phyloP scores from a whole-genome alignment of 2,329 filamentous ascomycete species.

The Emmonsiellopsis sp. region DNA sequence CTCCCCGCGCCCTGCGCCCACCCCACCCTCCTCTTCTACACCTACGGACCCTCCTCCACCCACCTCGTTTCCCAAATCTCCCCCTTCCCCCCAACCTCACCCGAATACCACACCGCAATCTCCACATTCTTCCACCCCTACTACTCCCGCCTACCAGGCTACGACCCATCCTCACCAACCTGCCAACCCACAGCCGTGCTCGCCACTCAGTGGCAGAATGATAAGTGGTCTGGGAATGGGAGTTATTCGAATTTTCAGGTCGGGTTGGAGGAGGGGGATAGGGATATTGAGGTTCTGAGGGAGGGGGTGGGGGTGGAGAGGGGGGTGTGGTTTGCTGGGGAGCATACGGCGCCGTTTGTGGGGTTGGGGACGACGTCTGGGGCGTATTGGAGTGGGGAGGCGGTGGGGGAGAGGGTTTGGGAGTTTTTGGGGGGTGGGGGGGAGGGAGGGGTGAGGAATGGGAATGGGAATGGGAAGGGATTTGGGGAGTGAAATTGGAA shows the following conservation, averaged over 20 bases:
- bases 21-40: constrained; percentile 74
- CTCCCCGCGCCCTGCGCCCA: constrained; percentile 53
- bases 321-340: constrained; percentile 77
- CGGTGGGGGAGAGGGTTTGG: constrained; percentile 52
- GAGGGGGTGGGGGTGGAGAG: constrained; percentile 43
- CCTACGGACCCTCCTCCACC: constrained; percentile 35
- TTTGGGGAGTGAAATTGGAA: not conserved
- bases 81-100: constrained; percentile 25
- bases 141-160: constrained; percentile 65
- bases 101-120: constrained; percentile 48
- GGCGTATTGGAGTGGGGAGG: constrained; percentile 85
- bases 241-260: constrained; percentile 81
- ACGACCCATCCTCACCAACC: constrained; percentile 41
- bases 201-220: constrained; percentile 68
- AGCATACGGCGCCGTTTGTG: constrained; percentile 85
- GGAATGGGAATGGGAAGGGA: not conserved
- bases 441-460: not conserved
- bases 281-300: constrained; percentile 57
- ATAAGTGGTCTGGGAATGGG: constrained; percentile 71
- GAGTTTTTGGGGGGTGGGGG: constrained; percentile 2
- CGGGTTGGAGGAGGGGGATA: constrained; percentile 60
- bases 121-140: constrained; percentile 67
- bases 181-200: constrained; percentile 58
- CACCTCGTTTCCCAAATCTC: constrained; percentile 30
- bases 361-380: constrained; percentile 82